Conservation (phyloP, 306 rosid genomes). For the Urtica urens region DNA sequence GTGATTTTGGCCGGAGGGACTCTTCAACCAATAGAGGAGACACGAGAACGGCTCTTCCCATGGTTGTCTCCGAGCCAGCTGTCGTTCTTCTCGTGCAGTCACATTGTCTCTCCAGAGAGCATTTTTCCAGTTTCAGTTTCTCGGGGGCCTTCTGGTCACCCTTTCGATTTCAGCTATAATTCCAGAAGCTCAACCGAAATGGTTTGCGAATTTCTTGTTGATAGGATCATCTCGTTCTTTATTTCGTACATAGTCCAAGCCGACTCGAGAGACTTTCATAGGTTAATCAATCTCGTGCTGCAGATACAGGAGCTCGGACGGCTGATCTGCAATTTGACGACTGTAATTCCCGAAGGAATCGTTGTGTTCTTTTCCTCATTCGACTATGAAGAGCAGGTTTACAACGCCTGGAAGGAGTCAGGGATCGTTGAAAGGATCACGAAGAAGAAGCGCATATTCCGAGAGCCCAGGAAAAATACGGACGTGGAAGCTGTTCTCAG, state of each 20-base stretch:
- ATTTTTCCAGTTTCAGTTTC: slow-evolving; percentile 75
- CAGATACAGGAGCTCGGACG: slow-evolving; percentile 80
- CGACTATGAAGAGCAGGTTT: slow-evolving; percentile 68
- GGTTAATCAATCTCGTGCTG: slow-evolving; percentile 8
- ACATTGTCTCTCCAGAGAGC: slow-evolving; percentile 80
- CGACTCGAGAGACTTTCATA: not conserved
- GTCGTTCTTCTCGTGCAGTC: slow-evolving; percentile 81
- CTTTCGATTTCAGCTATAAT: slow-evolving; percentile 78
- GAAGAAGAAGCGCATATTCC: slow-evolving; percentile 63
- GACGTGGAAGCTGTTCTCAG: slow-evolving; percentile 74
- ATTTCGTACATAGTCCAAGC: not conserved
- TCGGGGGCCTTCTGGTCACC: slow-evolving; percentile 72
- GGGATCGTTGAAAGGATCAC: slow-evolving; percentile 73
- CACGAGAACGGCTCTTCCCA: slow-evolving; percentile 82
- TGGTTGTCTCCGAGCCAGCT: slow-evolving; percentile 47
- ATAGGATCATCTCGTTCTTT: not conserved
- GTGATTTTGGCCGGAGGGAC: slow-evolving; percentile 88
- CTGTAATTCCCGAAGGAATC: slow-evolving; percentile 75
- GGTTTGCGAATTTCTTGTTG: slow-evolving; percentile 28
- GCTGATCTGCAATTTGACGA: slow-evolving; percentile 69
- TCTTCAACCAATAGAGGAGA: slow-evolving; percentile 88
- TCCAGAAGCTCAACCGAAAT: slow-evolving; percentile 54
- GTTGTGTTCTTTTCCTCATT: slow-evolving; percentile 94
- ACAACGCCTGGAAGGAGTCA: slow-evolving; percentile 65
- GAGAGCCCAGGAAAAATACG: slow-evolving; percentile 82